These are phyloP conservation scores for Elsinoe batatas DNA, from an alignment of 2,329 filamentous ascomycete genomes.

Conservation along the genomic window DNA sequence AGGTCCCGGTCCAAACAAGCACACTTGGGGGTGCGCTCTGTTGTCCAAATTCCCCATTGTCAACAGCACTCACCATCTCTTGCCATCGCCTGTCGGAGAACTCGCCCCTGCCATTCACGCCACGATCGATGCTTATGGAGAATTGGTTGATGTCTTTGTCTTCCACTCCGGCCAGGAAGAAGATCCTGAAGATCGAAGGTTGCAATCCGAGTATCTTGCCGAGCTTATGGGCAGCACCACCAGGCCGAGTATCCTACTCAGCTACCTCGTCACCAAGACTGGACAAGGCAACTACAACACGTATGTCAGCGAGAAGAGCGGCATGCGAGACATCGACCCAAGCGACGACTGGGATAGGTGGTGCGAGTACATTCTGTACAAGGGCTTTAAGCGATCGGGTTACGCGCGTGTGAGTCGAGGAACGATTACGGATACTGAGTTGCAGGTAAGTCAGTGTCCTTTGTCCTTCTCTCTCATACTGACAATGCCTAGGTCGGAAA, in stretches of 20 bases:
- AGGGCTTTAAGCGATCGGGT: constrained; percentile 71
- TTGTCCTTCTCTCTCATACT: neutral
- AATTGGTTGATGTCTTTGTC: constrained; percentile 84
- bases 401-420: constrained; percentile 83
- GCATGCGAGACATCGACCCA: constrained; percentile 91
- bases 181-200: constrained; percentile 78
- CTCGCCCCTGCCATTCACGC: constrained; percentile 92
- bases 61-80: constrained; percentile 90
- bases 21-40: constrained; percentile 90
- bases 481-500: constrained; percentile 57
- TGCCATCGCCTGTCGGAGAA: constrained; percentile 88
- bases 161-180: constrained; percentile 99
- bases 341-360: constrained; percentile 94
- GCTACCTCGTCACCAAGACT: constrained; percentile 86
- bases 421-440: constrained; percentile 93
- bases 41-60: constrained; percentile 96
- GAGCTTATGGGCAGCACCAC: constrained; percentile 76
- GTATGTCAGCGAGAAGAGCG: constrained; percentile 74
- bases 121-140: constrained; percentile 87
- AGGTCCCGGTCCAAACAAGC: constrained; percentile 94
- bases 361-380: constrained; percentile 98
- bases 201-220: constrained; percentile 78
- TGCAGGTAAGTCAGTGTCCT: constrained; percentile 53
- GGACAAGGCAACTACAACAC: constrained; percentile 92
- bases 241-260: constrained; percentile 74